Conservation (phyloP, 2,329 filamentous ascomycete genomes). For the Fusarium sp. region DNA sequence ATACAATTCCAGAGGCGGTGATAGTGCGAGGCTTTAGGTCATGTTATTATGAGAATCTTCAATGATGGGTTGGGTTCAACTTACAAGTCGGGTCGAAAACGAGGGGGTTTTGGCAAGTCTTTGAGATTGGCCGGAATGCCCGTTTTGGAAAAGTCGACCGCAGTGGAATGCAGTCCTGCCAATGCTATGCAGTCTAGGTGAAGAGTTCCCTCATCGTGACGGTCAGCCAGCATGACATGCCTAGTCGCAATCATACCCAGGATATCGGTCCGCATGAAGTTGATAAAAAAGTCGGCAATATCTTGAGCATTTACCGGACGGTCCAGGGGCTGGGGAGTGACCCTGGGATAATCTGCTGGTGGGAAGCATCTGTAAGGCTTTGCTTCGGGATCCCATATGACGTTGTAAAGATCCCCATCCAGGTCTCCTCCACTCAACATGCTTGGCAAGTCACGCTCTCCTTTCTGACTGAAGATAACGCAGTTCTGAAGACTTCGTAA, state of each 20-base stretch:
- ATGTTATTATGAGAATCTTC: neutral
- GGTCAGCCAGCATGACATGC: conserved; percentile 74
- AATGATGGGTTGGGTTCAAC: conserved; percentile 35
- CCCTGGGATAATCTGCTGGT: conserved; percentile 77
- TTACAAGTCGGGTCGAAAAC: conserved; percentile 67
- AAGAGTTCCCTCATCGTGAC: conserved; percentile 61
- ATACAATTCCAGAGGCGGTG: conserved; percentile 58
- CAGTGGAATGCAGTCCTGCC: conserved; percentile 74
- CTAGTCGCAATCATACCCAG: conserved; percentile 73
- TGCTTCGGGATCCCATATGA: conserved; percentile 76
- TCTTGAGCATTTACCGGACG: conserved; percentile 70
- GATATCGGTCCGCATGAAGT: conserved; percentile 76
- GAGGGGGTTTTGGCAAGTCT: conserved; percentile 55
- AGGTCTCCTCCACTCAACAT: conserved; percentile 84
- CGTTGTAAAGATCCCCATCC: conserved; percentile 83
- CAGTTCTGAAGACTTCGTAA: conserved; percentile 75
- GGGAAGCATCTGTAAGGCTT: conserved; percentile 56
- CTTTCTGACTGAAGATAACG: conserved; percentile 80
- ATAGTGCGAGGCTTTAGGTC: conserved; percentile 57
- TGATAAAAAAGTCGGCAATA: conserved; percentile 84
- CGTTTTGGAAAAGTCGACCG: conserved; percentile 82
- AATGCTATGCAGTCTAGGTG: conserved; percentile 64
- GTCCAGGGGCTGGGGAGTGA: conserved; percentile 67
- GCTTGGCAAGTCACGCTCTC: conserved; percentile 79
- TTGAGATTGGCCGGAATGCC: conserved; percentile 68